A percentile compares a stretch with the other conserved stretches of the same genome.
Conservation (phyloP, 352 stramenopile species). For the Bremia lactucae region DNA sequence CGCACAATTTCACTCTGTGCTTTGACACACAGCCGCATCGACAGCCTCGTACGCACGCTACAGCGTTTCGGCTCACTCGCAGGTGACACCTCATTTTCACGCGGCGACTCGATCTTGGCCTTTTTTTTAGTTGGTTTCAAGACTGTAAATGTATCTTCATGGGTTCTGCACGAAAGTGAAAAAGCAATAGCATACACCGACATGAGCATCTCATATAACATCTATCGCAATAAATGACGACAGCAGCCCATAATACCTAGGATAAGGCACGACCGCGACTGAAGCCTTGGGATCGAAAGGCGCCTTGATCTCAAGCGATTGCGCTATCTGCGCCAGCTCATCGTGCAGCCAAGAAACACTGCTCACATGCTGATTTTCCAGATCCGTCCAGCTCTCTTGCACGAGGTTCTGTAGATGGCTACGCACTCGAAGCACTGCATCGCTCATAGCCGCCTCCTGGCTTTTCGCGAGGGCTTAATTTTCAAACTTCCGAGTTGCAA, state of each 20-base stretch:
- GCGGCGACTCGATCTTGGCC: conserved; percentile 8
- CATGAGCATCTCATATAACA: not conserved
- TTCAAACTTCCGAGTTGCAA: too few relatives aligned
- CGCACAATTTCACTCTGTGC: not conserved
- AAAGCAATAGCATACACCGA: not conserved
- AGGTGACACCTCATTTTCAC: not conserved
- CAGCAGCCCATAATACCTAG: conserved; percentile 4
- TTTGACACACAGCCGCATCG: conserved; percentile 5
- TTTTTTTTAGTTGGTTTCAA: conserved; percentile 10
- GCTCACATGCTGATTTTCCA: conserved; percentile 34
- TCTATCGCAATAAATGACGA: not conserved
- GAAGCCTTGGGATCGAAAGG: conserved; percentile 26
- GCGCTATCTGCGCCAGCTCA: conserved; percentile 38
- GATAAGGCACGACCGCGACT: conserved; percentile 7
- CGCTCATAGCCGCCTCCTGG: conserved; percentile 28
- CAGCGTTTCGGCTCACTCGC: not conserved
- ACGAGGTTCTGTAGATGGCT: conserved; percentile 40
- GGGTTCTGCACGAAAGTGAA: conserved; percentile 1
- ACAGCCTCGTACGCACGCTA: conserved; percentile 1
- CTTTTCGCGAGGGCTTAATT: conserved; percentile 16
- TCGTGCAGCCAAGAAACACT: conserved; percentile 42
- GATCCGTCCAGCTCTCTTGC: conserved; percentile 34
- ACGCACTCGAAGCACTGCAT: conserved; percentile 55
- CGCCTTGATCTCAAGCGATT: conserved; percentile 38
- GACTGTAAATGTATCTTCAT: conserved; percentile 4